Percentiles rank a stretch among this genome's conserved stretches.
These are phyloP conservation scores for Didymellaceae sp. DNA, from an alignment of 2,329 filamentous ascomycete species.

Conservation along the genomic window DNA sequence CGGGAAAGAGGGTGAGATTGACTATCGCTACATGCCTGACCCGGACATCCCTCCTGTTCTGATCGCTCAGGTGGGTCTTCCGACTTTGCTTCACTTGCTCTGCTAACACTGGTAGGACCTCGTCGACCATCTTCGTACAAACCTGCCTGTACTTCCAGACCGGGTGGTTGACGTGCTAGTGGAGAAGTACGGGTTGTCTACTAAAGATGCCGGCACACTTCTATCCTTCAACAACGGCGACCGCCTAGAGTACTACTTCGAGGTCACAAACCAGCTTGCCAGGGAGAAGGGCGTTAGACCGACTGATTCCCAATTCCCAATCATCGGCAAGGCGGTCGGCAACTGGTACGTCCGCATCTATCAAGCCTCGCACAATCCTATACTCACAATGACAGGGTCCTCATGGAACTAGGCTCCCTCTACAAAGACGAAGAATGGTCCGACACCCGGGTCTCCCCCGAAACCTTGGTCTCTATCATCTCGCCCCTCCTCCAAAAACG, in stretches of 20 bases:
- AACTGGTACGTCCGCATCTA: constrained; percentile 59
- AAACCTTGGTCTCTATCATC: constrained; percentile 54
- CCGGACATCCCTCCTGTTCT: constrained; percentile 84
- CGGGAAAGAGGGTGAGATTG: constrained; percentile 95
- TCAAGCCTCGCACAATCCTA: not conserved
- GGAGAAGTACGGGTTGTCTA: constrained; percentile 69
- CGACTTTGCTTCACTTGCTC: not conserved
- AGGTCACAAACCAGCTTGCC: constrained; percentile 57
- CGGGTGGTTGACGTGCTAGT: constrained; percentile 69
- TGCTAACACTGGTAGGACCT: constrained; percentile 58
- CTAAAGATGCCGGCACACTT: constrained; percentile 84
- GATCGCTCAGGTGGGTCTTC: constrained; percentile 61
- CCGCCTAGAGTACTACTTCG: constrained; percentile 81
- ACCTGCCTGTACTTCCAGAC: constrained; percentile 76
- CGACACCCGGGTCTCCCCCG: constrained; percentile 47
- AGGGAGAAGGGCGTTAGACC: constrained; percentile 32
- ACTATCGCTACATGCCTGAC: constrained; percentile 98
- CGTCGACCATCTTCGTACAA: constrained; percentile 66
- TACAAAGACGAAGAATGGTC: constrained; percentile 53
- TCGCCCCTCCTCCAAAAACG: constrained; percentile 49
- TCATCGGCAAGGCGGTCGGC: constrained; percentile 57
- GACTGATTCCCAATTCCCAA: constrained; percentile 11
- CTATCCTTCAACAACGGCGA: constrained; percentile 78
- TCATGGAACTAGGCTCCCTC: constrained; percentile 60
- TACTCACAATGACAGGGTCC: constrained; percentile 47